Evolutionary conservation across 805 yeast species (phyloP).

Genomic region (Candida suzukii): DNA sequence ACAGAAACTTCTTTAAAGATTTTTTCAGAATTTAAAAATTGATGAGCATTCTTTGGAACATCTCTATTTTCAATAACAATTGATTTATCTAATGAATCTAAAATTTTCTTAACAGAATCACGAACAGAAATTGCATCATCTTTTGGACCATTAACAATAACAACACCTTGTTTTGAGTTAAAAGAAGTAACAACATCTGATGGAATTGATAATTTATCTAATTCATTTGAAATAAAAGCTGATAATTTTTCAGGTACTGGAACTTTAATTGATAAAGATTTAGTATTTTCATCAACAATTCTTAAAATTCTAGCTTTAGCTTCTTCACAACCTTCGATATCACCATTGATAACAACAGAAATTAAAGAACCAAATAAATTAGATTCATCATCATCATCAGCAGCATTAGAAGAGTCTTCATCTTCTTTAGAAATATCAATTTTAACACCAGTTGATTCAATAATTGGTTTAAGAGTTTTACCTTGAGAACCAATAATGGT

Average conservation of each 20-base stretch:
- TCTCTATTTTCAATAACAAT: conserved; percentile 48
- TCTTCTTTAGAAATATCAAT: conserved; percentile 53
- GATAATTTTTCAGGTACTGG: conserved; percentile 35
- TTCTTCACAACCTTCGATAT: conserved; percentile 68
- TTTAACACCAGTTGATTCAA: conserved; percentile 57
- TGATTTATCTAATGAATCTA: conserved; percentile 36
- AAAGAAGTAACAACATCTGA: conserved; percentile 21
- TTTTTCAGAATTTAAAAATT: conserved; percentile 52
- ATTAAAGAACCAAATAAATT: conserved; percentile 54
- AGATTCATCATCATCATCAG: conserved; percentile 40
- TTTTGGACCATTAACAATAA: conserved; percentile 66
- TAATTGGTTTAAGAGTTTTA: conserved; percentile 69
- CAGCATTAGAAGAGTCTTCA: conserved; percentile 7
- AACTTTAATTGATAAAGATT: conserved; percentile 43
- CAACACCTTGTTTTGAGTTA: conserved; percentile 26
- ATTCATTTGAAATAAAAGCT: conserved; percentile 35
- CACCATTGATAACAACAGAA: conserved; percentile 69
- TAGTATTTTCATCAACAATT: conserved; percentile 72
- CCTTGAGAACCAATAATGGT: conserved; percentile 87
- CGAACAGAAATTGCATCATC: conserved; percentile 53
- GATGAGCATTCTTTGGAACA: conserved; percentile 65
- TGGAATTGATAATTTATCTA: conserved; percentile 17
- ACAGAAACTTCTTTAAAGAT: conserved; percentile 51
- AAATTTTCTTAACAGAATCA: conserved; percentile 36
- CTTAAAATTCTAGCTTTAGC: conserved; percentile 66